Evolutionary conservation across 164 flowering plant species (phyloP).

Genomic region (Stephania japonica): DNA sequence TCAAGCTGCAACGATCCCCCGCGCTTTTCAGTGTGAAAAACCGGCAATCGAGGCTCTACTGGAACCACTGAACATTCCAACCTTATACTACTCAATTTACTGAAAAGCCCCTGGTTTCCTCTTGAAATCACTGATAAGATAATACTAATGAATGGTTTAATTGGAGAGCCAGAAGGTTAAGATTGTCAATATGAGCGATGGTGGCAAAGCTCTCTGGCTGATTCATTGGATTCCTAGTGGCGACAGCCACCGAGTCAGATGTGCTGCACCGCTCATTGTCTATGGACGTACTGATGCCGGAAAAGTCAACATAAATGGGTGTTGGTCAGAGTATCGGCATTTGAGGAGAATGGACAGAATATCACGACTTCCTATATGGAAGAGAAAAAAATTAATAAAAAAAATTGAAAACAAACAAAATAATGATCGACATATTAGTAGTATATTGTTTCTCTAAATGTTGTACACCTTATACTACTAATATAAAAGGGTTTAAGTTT

Average conservation of each 20-base stretch:
- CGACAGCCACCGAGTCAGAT: not conserved
- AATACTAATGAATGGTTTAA: not conserved
- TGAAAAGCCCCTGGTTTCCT: not conserved
- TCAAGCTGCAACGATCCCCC: not conserved
- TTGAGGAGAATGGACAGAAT: not conserved
- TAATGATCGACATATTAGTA: too few relatives aligned
- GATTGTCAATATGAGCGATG: too few relatives aligned
- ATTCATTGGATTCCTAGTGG: not conserved
- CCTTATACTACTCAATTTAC: not conserved
- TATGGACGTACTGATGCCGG: not conserved
- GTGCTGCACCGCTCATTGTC: not conserved
- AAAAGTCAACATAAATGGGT: not conserved
- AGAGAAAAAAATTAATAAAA: too few relatives aligned
- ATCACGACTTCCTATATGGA: not conserved
- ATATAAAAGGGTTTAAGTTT: too few relatives aligned
- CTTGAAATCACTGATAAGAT: not conserved
- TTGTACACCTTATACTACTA: too few relatives aligned
- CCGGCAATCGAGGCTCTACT: not conserved
- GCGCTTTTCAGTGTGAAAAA: constrained; percentile 1
- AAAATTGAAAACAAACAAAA: too few relatives aligned
- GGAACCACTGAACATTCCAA: not conserved
- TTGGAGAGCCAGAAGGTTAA: too few relatives aligned
- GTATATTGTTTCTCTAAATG: too few relatives aligned
- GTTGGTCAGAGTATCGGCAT: not conserved
- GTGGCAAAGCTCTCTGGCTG: too few relatives aligned